Base-by-base conservation (phyloP, 129 eudicot genomes). In the Flaveria sonorensis region DNA sequence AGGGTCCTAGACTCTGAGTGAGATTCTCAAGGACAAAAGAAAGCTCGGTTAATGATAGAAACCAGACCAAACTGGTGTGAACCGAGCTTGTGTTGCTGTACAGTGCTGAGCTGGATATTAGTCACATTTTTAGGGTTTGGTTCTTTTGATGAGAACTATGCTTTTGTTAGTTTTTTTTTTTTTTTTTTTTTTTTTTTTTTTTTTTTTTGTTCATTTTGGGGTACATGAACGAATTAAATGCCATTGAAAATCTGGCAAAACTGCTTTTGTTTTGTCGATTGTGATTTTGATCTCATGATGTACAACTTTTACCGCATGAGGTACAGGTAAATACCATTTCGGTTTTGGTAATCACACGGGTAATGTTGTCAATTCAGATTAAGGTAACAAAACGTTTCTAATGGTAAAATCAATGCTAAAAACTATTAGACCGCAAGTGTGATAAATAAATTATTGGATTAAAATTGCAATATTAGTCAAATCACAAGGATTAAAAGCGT, bases 1-100 rank as follows among this genome's bases (percentile, higher is more conserved):
- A 79, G 81, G 90, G 90, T 70, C 89, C 92, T 11, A 86, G 86
- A 76, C 83, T 62, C 74, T 88, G 55, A 64, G 73, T 79, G 87
- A 83, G 83, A 84, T 86, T 82, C 87, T 88, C 45, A 76, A 76
- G 81, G 61, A 76, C 59, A 86, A 79, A 78, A 75, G 78, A 81
- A 86, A 79, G 83, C 15, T 81, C 20, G 45, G 69, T 56, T 68
- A 40, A 73, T 11, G 62, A 61, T 72, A 28, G 70, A 36, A 75
- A 10, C 36, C 16, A 75, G 68, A 63, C 63, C 45, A 56, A 56
- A 30, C 39, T 66, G 68, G 65, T 60, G 61, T 59, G 72, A 30
- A 32, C 57, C 23, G 28, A 74, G 32, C 66, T 57, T 47, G 50
- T 59, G 42, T 61, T 78, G 71, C 63, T 77, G 76, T 77, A 77